Evolutionary conservation across 768 basidiomycete species (phyloP).

Genomic region (Gymnopilus junonius): DNA sequence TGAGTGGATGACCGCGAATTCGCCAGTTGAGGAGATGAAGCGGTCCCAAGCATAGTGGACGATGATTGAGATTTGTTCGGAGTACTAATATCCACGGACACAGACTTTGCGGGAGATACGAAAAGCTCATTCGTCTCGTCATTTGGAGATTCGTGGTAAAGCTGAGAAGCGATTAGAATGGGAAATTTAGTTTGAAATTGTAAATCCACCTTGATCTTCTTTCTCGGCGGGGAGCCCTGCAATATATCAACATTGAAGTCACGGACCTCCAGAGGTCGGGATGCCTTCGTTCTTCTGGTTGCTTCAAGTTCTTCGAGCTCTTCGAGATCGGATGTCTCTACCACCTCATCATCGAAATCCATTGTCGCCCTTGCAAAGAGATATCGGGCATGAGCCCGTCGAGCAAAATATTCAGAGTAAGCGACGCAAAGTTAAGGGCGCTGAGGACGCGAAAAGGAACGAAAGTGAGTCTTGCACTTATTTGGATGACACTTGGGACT

Average conservation of each 20-base stretch:
- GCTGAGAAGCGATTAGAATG: background rate
- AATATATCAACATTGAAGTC: background rate
- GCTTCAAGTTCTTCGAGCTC: slow-evolving; percentile 49
- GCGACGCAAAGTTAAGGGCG: background rate
- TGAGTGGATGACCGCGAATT: slow-evolving; percentile 11
- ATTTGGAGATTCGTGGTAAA: background rate
- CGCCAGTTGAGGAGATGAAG: slow-evolving; percentile 6
- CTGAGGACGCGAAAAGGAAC: background rate
- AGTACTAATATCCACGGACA: slow-evolving; percentile 12
- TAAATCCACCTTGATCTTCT: slow-evolving; percentile 7
- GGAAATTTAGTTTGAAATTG: background rate
- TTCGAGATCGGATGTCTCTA: slow-evolving; percentile 69
- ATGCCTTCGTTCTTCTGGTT: background rate
- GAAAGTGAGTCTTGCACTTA: background rate
- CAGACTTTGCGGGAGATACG: slow-evolving; percentile 12
- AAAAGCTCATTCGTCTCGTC: background rate
- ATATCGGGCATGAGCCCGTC: background rate
- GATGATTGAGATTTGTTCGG: slow-evolving; percentile 17
- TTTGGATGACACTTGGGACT: background rate
- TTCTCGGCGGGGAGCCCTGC: slow-evolving; percentile 7
- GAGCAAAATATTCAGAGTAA: background rate
- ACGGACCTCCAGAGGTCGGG: background rate
- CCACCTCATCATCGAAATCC: slow-evolving; percentile 41
- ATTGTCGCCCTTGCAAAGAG: background rate
- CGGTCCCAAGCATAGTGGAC: slow-evolving; percentile 4